Evolutionary conservation across 441 rosid genomes (phyloP).

Genomic region (Bruguiera hainesii): DNA sequence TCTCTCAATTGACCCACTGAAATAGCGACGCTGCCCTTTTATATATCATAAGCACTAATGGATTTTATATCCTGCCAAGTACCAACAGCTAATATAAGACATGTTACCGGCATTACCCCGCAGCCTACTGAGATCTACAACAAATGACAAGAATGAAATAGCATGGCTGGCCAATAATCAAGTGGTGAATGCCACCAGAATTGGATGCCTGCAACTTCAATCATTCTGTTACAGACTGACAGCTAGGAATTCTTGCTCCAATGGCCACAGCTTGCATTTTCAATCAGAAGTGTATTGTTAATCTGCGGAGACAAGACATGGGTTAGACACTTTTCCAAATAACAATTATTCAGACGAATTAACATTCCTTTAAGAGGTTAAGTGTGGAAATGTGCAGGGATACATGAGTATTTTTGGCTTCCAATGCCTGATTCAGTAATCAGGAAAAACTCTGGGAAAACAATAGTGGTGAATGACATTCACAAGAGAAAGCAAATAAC

Average conservation of each 20-base stretch:
- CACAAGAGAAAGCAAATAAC: too few species aligned
- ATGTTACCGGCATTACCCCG: not conserved
- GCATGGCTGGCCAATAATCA: conserved; percentile 2
- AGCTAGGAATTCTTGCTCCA: not conserved
- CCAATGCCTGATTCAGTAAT: too few species aligned
- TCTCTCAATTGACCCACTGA: too few species aligned
- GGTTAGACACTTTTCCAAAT: too few species aligned
- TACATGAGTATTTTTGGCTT: too few species aligned
- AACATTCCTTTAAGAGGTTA: too few species aligned
- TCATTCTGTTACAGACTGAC: not conserved
- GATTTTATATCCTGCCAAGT: not conserved
- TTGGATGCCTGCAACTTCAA: conserved; percentile 6
- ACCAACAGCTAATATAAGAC: not conserved
- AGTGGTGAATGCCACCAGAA: conserved; percentile 10
- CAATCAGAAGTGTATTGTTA: not conserved
- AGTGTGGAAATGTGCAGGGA: too few species aligned
- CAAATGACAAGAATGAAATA: not conserved
- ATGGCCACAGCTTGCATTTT: not conserved
- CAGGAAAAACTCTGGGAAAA: too few species aligned
- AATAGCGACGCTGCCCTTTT: too few species aligned
- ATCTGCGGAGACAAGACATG: conserved; percentile 20
- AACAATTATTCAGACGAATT: too few species aligned
- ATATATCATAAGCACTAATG: too few species aligned
- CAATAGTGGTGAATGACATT: too few species aligned
- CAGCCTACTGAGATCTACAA: not conserved